Percentiles rank a stretch among this genome's conserved stretches.
phyloP scores from a whole-genome alignment of 768 basidiomycete genomes.

The Boletus tylopilopsis region DNA sequence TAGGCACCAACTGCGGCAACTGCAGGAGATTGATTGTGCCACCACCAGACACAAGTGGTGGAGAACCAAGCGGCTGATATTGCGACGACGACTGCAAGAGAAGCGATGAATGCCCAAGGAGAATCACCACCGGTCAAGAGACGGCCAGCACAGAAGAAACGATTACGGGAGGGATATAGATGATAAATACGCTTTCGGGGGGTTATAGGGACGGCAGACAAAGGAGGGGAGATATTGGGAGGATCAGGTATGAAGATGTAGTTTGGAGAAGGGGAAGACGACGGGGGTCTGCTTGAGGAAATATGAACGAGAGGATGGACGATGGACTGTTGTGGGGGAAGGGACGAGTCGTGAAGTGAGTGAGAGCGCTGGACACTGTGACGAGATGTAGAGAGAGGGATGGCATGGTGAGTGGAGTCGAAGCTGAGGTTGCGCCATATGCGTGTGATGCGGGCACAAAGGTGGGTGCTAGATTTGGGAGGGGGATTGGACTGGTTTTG shows the following conservation, averaged over 20 bases:
- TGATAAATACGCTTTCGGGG: slow-evolving; percentile 52
- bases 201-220: slow-evolving; percentile 31
- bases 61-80: slow-evolving; percentile 84
- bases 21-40: slow-evolving; percentile 71
- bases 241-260: slow-evolving; percentile 30
- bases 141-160: slow-evolving; percentile 69
- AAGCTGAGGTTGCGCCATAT: slow-evolving; percentile 51
- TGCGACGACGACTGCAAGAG: slow-evolving; percentile 55
- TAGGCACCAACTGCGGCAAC: slow-evolving; percentile 65
- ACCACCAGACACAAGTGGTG: slow-evolving; percentile 88
- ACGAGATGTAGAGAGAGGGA: slow-evolving; percentile 2
- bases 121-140: slow-evolving; percentile 84
- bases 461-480: background rate
- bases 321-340: slow-evolving; percentile 12
- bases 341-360: slow-evolving; percentile 11
- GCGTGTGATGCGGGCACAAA: slow-evolving; percentile 49
- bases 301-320: slow-evolving; percentile 25
- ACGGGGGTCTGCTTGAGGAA: slow-evolving; percentile 20
- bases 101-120: slow-evolving; percentile 73
- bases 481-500: background rate
- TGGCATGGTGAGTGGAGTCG: slow-evolving; percentile 42
- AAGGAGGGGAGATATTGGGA: slow-evolving; percentile 28
- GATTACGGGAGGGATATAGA: slow-evolving; percentile 68
- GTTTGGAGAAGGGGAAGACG: slow-evolving; percentile 27
- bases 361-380: slow-evolving; percentile 3